Conservation (phyloP, 768 basidiomycete genomes). For the Lactarius evosmus region DNA sequence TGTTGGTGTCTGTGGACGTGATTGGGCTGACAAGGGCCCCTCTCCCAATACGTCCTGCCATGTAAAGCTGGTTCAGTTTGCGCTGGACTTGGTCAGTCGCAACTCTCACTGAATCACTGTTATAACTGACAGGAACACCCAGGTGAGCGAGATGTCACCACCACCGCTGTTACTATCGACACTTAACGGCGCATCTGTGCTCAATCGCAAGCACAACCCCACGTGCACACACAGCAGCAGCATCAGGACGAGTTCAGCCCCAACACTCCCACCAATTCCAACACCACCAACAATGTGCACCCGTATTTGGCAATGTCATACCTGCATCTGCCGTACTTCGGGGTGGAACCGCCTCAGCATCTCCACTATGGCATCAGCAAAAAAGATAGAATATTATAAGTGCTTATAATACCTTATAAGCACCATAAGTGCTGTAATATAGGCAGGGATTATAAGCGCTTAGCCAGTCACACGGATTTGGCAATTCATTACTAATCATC, state of each 20-base stretch:
- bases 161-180: constrained; percentile 39
- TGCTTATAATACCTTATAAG: no score
- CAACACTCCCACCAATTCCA: constrained; percentile 5
- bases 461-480: no score
- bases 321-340: constrained; percentile 21
- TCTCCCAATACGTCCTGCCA: not conserved
- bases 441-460: no score
- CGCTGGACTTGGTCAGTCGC: constrained; percentile 41
- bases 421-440: no score
- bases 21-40: constrained; percentile 34
- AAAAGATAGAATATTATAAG: no score
- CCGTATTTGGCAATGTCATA: constrained; percentile 21
- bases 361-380: no score
- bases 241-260: not conserved
- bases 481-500: no score
- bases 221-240: not conserved
- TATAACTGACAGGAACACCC: constrained; percentile 7
- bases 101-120: not conserved
- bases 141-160: constrained; percentile 40
- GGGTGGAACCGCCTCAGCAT: constrained; percentile 16
- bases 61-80: constrained; percentile 12
- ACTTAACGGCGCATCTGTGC: constrained; percentile 45
- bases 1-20: constrained; percentile 53
- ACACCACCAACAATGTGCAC: constrained; percentile 13
- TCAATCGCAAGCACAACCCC: constrained; percentile 23